Conservation (phyloP, 345 rosid genomes). For the Clarkia xantiana region DNA sequence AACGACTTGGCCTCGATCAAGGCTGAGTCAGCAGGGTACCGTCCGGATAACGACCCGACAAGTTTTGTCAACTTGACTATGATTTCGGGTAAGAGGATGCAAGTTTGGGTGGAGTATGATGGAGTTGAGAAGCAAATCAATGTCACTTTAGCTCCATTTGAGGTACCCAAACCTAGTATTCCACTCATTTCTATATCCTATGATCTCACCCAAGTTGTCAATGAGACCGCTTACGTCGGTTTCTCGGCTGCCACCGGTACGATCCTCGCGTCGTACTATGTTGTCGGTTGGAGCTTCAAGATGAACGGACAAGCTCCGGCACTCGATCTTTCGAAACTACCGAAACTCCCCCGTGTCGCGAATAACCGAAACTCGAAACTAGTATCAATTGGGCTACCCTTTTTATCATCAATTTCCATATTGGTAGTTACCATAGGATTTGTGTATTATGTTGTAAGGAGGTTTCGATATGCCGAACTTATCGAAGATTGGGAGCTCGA, state of each 20-base stretch:
- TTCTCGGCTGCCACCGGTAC: slow-evolving; percentile 63
- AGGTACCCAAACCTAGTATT: slow-evolving; percentile 19
- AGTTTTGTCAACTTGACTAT: slow-evolving; percentile 9
- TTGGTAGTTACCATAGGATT: slow-evolving; percentile 10
- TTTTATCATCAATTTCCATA: slow-evolving; percentile 14
- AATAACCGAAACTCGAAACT: slow-evolving; percentile 18
- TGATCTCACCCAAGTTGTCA: slow-evolving; percentile 28
- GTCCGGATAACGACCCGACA: slow-evolving; percentile 7
- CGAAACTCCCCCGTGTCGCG: slow-evolving; percentile 35
- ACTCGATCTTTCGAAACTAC: slow-evolving; percentile 33
- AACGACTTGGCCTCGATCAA: slow-evolving; percentile 23
- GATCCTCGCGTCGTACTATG: slow-evolving; percentile 21
- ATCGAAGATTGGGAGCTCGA: slow-evolving; percentile 67
- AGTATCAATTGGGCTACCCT: slow-evolving; percentile 32
- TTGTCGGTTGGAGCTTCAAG: slow-evolving; percentile 64
- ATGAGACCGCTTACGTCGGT: slow-evolving; percentile 38
- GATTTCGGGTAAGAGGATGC: slow-evolving; percentile 18
- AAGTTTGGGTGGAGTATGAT: slow-evolving; percentile 47
- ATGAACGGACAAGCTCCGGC: slow-evolving; percentile 26
- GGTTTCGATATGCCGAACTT: slow-evolving; percentile 40
- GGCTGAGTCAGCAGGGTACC: slow-evolving; percentile 28
- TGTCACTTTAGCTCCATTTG: slow-evolving; percentile 38
- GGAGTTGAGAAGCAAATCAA: slow-evolving; percentile 12
- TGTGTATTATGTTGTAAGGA: slow-evolving; percentile 19
- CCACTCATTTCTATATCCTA: slow-evolving; percentile 27